Evolutionary conservation across 495 filamentous ascomycete species (phyloP).

Genomic region (Neurospora sublineolata): DNA sequence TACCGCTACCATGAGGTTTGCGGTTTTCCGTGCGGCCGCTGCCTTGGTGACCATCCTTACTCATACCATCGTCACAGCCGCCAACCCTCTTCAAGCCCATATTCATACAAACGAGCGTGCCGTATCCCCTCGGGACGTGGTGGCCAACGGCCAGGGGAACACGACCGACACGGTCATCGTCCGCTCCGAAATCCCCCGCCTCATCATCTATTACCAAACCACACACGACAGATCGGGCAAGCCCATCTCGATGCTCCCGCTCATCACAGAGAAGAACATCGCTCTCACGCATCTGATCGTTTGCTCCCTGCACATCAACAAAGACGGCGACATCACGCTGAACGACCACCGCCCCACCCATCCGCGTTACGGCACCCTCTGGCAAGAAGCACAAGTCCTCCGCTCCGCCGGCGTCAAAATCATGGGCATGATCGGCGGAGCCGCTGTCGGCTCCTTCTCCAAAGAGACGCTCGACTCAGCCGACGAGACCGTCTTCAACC

Average conservation of each 20-base stretch:
- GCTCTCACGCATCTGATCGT: slow-evolving; percentile 60
- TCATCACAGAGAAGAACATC: slow-evolving; percentile 45
- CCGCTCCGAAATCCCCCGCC: slow-evolving; percentile 18
- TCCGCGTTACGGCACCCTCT: slow-evolving; percentile 46
- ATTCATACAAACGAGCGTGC: background rate
- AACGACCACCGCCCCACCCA: slow-evolving; percentile 56
- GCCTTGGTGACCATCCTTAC: background rate
- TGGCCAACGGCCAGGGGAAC: background rate
- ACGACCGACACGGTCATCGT: background rate
- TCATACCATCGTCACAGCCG: background rate
- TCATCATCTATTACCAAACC: slow-evolving; percentile 66
- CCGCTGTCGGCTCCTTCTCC: slow-evolving; percentile 55
- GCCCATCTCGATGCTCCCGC: slow-evolving; percentile 62
- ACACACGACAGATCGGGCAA: slow-evolving; percentile 39
- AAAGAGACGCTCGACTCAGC: slow-evolving; percentile 43
- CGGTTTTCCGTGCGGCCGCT: background rate
- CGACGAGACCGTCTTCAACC: slow-evolving; percentile 44
- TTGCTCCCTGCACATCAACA: slow-evolving; percentile 64
- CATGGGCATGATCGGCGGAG: slow-evolving; percentile 75
- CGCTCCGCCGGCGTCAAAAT: slow-evolving; percentile 57
- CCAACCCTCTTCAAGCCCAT: background rate
- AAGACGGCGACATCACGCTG: slow-evolving; percentile 48
- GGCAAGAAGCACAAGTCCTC: slow-evolving; percentile 50
- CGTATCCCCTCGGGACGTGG: background rate
- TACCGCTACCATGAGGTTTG: background rate